Percentiles rank a stretch among this genome's conserved stretches.
These are phyloP conservation scores for Fusarium agapanthi DNA, from an alignment of 2,329 filamentous ascomycete genomes.

Conservation along the genomic window DNA sequence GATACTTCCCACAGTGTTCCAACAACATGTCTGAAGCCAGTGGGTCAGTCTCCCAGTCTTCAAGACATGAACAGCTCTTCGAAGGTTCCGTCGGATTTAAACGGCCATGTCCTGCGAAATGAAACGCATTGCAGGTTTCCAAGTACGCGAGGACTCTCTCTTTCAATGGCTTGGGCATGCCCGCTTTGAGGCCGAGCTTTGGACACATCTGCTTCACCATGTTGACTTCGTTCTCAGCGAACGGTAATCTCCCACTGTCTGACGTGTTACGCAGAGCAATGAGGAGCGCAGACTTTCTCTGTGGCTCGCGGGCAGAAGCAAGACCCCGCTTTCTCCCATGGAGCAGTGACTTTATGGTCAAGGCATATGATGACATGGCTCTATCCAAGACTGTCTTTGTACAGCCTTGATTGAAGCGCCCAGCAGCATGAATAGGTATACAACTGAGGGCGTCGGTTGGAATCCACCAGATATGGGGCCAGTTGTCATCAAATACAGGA, in stretches of 20 bases:
- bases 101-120: not conserved
- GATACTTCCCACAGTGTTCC: not conserved
- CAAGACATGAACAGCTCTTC: not conserved
- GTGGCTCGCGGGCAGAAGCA: accelerated
- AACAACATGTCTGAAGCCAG: not conserved
- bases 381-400: not conserved
- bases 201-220: not conserved
- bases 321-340: not conserved
- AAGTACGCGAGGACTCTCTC: accelerated
- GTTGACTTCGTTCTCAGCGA: not conserved
- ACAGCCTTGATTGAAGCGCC: not conserved
- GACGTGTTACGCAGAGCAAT: not conserved
- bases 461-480: not conserved
- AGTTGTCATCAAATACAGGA: not conserved
- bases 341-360: not conserved
- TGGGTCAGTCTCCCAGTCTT: not conserved
- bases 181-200: not conserved
- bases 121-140: not conserved
- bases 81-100: not conserved
- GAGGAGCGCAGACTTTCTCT: not conserved
- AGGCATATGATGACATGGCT: not conserved
- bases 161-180: accelerated
- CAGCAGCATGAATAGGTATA: not conserved
- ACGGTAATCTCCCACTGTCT: accelerated
- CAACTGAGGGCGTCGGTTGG: not conserved